Evolutionary conservation across 2,329 filamentous ascomycete genomes (phyloP).

Genomic region (Colletotrichum scovillei): DNA sequence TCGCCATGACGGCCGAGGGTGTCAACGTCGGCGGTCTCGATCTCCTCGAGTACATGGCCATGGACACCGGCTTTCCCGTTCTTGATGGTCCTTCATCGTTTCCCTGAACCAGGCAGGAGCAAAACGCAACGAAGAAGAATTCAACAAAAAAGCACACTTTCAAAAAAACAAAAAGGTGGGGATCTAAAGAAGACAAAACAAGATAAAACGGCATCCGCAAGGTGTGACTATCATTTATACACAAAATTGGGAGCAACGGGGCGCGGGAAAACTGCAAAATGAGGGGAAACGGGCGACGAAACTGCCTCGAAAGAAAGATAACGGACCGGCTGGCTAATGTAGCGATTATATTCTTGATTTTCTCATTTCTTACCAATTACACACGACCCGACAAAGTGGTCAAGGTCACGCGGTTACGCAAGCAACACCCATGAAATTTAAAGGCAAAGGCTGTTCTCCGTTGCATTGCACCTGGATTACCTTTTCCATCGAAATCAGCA

Average conservation of each 20-base stretch:
- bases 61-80: constrained; percentile 60
- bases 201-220: background rate
- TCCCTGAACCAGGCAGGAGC: constrained; percentile 21
- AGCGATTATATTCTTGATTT: background rate
- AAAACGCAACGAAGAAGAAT: background rate
- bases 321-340: background rate
- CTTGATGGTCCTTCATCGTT: constrained; percentile 37
- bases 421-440: too few species aligned
- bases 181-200: background rate
- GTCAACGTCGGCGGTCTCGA: constrained; percentile 76
- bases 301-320: background rate
- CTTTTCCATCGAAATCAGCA: too few species aligned
- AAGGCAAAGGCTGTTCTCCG: too few species aligned
- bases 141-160: background rate
- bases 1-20: constrained; percentile 75
- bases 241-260: background rate
- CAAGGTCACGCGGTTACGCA: too few species aligned
- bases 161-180: background rate
- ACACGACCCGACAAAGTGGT: background rate
- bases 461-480: too few species aligned
- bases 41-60: constrained; percentile 75
- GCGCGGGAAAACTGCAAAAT: background rate
- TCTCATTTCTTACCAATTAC: too few species aligned
- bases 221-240: background rate
- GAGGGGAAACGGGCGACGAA: background rate